Evolutionary conservation across 2,329 filamentous ascomycete genomes (phyloP), one percentile per base, ranked within the genome.

Genomic region (Aspergillus candidus): DNA sequence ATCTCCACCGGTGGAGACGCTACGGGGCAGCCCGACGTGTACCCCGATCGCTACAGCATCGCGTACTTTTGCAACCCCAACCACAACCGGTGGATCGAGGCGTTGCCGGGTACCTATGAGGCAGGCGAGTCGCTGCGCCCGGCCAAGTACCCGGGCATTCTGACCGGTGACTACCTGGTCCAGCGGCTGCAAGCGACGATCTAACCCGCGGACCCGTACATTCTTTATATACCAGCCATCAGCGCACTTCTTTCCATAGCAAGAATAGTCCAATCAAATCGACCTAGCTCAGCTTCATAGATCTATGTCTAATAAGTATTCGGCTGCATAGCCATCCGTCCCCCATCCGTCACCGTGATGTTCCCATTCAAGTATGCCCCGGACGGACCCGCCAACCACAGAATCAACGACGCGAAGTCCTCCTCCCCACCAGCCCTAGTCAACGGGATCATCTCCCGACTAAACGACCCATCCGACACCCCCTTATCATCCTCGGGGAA

Each of bases 11-110:
- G 68, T 6, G 64, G 63, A 3, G 75, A 54, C 11, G 49, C 50
- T 5, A 37, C 74, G 12, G 68, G 72, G 32, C 49, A 56, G 4
- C 55, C 58, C 1, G 65, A 67, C 17, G 55, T 58, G 13, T 84
- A 94, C 63, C 88, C 88, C 1, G 75, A 88, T 1, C 75, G 86
- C 32, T 96, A 96, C 61, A 91, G 85, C 56, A 84, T 96, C 60
- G 90, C 89, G 56, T 96, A 94, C 69, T 94, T 94, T 63, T 94
- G 88, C 72, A 91, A 94, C 55, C 88, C 88, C 7, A 89, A 94
- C 60, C 84, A 80, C 61, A 78, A 86, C 48, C 78, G 76, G 53
- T 71, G 78, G 43, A 94, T 94, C 52, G 85, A 93, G 55, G 86
- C 83, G 1, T 79, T 94, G 35, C 88, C 88, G 0, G 86, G 86